Percentiles rank a stretch among this genome's conserved stretches.
Evolutionary conservation across 352 stramenopile genomes (phyloP).

Genomic region (Pythium rhizo-oryzae): DNA sequence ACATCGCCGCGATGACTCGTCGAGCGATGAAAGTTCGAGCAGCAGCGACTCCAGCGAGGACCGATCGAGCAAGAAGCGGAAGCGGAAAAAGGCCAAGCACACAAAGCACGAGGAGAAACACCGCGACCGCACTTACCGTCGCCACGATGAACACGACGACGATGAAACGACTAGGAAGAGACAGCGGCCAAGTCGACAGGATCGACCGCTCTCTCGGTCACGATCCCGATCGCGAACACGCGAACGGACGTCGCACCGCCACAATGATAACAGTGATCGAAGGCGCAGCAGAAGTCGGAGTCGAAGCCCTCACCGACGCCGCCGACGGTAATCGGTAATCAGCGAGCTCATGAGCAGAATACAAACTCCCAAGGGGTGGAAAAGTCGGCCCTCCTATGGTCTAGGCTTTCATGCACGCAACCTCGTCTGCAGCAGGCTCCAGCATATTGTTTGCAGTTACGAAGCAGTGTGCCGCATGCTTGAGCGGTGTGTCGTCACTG

Average conservation of each 20-base stretch:
- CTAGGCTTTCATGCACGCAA: too few species aligned
- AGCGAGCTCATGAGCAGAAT: too few species aligned
- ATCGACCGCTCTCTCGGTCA: not conserved
- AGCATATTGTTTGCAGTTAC: too few species aligned
- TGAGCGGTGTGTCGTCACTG: too few species aligned
- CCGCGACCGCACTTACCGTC: not conserved
- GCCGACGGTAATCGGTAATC: not conserved
- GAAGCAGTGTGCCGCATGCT: too few species aligned
- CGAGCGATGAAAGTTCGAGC: slow-evolving; percentile 9
- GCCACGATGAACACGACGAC: not conserved
- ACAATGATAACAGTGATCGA: not conserved
- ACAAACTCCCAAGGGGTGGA: too few species aligned
- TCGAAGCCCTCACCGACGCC: not conserved
- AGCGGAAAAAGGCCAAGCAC: not conserved
- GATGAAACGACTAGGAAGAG: not conserved
- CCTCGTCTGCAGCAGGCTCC: too few species aligned
- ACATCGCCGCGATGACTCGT: not conserved
- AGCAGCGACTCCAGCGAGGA: not conserved
- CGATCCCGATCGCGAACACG: not conserved
- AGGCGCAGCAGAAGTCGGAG: not conserved
- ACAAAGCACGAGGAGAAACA: slow-evolving; percentile 1
- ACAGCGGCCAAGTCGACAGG: not conserved
- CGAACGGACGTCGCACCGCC: not conserved
- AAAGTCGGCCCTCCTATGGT: too few species aligned
- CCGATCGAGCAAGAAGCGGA: slow-evolving; percentile 7